Evolutionary conservation across 139 green algal genomes (phyloP).

Genomic region (Micractinium conductrix): DNA sequence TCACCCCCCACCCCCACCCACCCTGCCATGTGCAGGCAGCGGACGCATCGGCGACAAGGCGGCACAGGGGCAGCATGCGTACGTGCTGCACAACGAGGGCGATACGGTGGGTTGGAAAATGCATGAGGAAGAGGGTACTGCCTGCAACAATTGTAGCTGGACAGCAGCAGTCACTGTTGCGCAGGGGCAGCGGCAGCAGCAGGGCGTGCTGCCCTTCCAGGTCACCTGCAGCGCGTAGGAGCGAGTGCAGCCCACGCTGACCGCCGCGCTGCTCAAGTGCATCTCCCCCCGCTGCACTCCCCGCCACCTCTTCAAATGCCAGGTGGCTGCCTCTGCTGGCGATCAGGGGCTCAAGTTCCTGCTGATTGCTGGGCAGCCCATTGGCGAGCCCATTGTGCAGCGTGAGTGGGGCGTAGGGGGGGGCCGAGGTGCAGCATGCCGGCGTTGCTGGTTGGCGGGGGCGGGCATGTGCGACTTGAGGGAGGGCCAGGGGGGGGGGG

Average conservation of each 20-base stretch:
- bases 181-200: too few relatives aligned
- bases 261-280: background rate
- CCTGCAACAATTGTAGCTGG: too few relatives aligned
- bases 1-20: too few relatives aligned
- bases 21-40: too few relatives aligned
- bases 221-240: background rate
- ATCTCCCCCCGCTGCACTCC: background rate
- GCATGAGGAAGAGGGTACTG: too few relatives aligned
- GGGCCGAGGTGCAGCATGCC: too few relatives aligned
- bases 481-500: too few relatives aligned
- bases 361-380: conserved; percentile 84
- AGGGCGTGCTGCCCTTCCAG: background rate
- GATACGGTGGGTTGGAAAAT: conserved; percentile 32
- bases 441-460: too few relatives aligned
- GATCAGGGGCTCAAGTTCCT: conserved; percentile 75
- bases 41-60: conserved; percentile 66
- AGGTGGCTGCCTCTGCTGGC: conserved; percentile 8
- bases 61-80: conserved; percentile 58
- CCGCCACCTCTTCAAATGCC: background rate
- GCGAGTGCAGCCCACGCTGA: background rate
- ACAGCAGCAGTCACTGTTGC: too few relatives aligned
- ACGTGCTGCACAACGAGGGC: conserved; percentile 52
- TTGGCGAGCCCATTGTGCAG: conserved; percentile 90
- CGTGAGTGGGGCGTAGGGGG: conserved; percentile 19
- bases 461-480: too few relatives aligned